Evolutionary conservation across 257 asterid genomes (phyloP).

Genomic region (Rauvolfia tetraphylla): DNA sequence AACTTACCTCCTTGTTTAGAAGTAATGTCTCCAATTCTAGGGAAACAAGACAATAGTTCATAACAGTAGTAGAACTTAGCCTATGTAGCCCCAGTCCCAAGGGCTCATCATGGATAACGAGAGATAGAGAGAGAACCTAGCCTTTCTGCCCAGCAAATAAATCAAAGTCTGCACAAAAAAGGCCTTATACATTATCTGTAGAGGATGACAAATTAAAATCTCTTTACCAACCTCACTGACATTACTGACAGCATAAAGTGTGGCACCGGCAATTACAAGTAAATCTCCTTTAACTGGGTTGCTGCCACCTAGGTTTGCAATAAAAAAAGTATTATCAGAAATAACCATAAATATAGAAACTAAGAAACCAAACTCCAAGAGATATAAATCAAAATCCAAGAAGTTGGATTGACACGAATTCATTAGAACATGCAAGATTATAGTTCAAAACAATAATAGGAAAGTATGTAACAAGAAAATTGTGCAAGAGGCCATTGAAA

Average conservation of each 20-base stretch:
- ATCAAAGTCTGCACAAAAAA: slow-evolving; percentile 8
- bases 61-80: too few species aligned
- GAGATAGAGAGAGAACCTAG: neutral
- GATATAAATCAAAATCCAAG: neutral
- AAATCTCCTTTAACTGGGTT: slow-evolving; percentile 78
- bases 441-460: neutral
- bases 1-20: too few species aligned
- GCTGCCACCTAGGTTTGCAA: slow-evolving; percentile 58
- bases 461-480: neutral
- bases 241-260: slow-evolving; percentile 77
- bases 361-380: neutral
- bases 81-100: too few species aligned
- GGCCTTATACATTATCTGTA: slow-evolving; percentile 4
- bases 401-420: neutral
- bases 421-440: neutral
- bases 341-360: neutral
- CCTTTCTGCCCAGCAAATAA: slow-evolving; percentile 6
- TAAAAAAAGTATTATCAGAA: neutral
- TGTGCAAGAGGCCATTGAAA: neutral
- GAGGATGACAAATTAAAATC: slow-evolving; percentile 3
- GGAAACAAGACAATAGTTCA: too few species aligned
- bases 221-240: slow-evolving; percentile 72
- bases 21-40: too few species aligned
- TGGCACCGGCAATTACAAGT: slow-evolving; percentile 82
- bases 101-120: too few species aligned